Evolutionary conservation across 1,284 basidiomycete genomes (phyloP).

Genomic region (Cutaneotrichosporon cavernicola): DNA sequence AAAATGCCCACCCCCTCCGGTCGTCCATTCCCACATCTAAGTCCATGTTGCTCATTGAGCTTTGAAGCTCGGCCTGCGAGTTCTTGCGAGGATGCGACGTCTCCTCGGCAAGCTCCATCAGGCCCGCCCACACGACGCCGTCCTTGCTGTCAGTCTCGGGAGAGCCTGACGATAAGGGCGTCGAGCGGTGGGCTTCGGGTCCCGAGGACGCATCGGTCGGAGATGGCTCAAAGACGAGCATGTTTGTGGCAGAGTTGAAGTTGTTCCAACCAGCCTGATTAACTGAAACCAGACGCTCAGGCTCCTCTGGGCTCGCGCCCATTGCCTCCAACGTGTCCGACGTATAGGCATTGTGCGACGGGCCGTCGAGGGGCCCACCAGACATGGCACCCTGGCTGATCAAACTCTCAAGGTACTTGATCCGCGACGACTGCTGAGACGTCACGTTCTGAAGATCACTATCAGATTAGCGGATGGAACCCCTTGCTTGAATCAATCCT

Average conservation of each 20-base stretch:
- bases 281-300: slow-evolving; percentile 33
- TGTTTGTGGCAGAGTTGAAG: slow-evolving; percentile 14
- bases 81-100: slow-evolving; percentile 24
- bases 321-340: slow-evolving; percentile 35
- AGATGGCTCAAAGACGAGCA: slow-evolving; percentile 39
- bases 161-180: slow-evolving; percentile 23
- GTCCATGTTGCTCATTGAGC: slow-evolving; percentile 38
- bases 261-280: slow-evolving; percentile 24
- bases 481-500: background rate
- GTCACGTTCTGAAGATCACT: slow-evolving; percentile 41
- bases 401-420: slow-evolving; percentile 41
- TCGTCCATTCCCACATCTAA: slow-evolving; percentile 26
- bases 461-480: background rate
- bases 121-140: slow-evolving; percentile 22
- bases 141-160: slow-evolving; percentile 31
- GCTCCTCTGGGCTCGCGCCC: slow-evolving; percentile 43
- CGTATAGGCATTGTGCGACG: slow-evolving; percentile 7
- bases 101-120: slow-evolving; percentile 23
- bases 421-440: slow-evolving; percentile 37
- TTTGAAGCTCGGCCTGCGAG: slow-evolving; percentile 34
- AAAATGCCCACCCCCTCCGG: slow-evolving; percentile 14
- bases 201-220: slow-evolving; percentile 36
- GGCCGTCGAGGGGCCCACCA: slow-evolving; percentile 8
- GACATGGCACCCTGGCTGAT: slow-evolving; percentile 19
- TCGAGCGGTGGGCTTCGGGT: slow-evolving; percentile 32